These are phyloP conservation scores for Spergularia bocconei DNA, from an alignment of 148 eudicot genomes.

Conservation along the genomic window DNA sequence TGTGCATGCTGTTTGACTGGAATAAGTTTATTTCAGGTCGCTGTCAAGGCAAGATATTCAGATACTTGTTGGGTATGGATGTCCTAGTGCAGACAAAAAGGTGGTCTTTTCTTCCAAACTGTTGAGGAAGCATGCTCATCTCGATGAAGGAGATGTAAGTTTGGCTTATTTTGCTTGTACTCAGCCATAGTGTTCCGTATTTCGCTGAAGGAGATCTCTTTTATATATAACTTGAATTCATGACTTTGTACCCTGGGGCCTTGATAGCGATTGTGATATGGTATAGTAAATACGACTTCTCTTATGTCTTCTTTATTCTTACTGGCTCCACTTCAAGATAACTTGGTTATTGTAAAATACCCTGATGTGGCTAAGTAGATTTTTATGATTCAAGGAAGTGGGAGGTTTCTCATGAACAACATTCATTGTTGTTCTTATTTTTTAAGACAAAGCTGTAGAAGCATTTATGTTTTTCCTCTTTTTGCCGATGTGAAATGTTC, in stretches of 20 bases:
- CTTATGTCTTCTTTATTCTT: neutral
- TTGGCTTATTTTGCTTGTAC: slow-evolving; percentile 3
- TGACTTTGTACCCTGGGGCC: neutral
- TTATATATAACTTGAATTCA: neutral
- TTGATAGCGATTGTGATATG: neutral
- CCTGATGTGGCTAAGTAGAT: neutral
- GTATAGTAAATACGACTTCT: neutral
- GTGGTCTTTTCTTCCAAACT: slow-evolving; percentile 79
- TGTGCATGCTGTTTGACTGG: slow-evolving; percentile 18
- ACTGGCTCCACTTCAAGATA: neutral
- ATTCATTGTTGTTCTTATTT: neutral
- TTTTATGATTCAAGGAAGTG: neutral
- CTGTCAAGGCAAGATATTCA: slow-evolving; percentile 89
- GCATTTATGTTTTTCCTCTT: slow-evolving; percentile 6
- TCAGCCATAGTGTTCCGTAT: neutral
- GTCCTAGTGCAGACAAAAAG: slow-evolving; percentile 83
- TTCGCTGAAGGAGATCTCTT: neutral
- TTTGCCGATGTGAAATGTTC: neutral
- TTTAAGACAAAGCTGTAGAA: neutral
- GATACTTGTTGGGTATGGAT: slow-evolving; percentile 87
- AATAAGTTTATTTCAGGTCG: slow-evolving; percentile 68
- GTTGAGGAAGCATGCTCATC: slow-evolving; percentile 79
- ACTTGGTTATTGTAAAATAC: neutral
- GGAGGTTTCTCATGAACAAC: neutral
- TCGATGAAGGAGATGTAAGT: slow-evolving; percentile 99